Evolutionary conservation across 441 rosid species (phyloP).

Genomic region (Viola pubescens): DNA sequence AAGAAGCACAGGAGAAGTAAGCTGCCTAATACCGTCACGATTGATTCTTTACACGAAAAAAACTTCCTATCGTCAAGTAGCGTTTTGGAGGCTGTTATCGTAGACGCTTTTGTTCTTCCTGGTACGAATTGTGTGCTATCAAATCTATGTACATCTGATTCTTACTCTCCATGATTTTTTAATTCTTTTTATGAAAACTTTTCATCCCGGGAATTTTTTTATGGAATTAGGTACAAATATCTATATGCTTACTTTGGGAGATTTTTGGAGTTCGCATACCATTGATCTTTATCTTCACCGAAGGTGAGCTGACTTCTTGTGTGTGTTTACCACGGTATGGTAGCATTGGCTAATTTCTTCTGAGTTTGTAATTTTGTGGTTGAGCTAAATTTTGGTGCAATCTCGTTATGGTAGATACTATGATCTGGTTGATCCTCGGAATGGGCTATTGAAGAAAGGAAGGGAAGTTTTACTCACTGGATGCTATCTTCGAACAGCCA

Average conservation of each 20-base stretch:
- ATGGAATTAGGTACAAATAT: conserved; percentile 63
- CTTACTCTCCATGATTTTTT: neutral
- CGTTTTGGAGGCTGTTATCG: conserved; percentile 68
- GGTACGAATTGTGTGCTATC: conserved; percentile 25
- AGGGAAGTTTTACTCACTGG: conserved; percentile 89
- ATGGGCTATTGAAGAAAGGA: conserved; percentile 73
- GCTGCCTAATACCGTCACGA: conserved; percentile 58
- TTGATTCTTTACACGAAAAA: conserved; percentile 79
- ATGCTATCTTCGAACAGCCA: conserved; percentile 82
- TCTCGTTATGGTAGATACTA: conserved; percentile 45
- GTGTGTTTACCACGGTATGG: neutral
- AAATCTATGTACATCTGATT: neutral
- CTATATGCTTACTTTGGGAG: conserved; percentile 85
- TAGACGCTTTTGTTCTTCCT: conserved; percentile 63
- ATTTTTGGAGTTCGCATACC: conserved; percentile 92
- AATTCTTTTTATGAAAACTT: neutral
- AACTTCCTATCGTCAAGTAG: conserved; percentile 62
- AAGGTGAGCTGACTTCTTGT: conserved; percentile 36
- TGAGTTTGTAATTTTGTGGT: neutral
- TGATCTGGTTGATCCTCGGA: conserved; percentile 64
- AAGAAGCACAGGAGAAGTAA: conserved; percentile 60
- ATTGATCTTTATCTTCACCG: conserved; percentile 89
- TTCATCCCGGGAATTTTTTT: neutral
- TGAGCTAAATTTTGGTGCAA: conserved; percentile 2
- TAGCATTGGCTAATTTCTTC: neutral